Conservation (phyloP, 441 rosid species). For the Codiaeum variegatum region DNA sequence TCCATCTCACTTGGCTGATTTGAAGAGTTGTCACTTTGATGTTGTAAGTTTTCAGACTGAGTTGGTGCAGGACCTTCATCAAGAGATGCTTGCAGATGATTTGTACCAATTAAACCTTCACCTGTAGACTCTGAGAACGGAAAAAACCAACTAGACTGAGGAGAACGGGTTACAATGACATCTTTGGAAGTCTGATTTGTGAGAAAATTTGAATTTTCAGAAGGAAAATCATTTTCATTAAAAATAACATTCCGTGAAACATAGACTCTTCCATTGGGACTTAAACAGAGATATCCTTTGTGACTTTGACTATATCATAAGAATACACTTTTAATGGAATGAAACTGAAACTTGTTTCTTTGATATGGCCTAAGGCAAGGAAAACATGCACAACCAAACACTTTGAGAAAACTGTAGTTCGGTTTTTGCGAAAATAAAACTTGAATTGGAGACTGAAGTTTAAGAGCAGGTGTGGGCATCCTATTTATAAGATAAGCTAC, state of each 20-base stretch:
- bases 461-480: too few relatives aligned
- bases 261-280: neutral
- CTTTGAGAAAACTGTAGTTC: too few relatives aligned
- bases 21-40: too few relatives aligned
- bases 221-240: neutral
- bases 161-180: neutral
- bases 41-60: neutral
- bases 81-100: conserved; percentile 1
- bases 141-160: neutral
- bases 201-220: too few relatives aligned
- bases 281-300: neutral
- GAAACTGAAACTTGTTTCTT: too few relatives aligned
- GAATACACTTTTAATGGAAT: neutral
- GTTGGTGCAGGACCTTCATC: conserved; percentile 2
- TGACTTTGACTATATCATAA: neutral
- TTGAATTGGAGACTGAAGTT: too few relatives aligned
- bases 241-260: neutral
- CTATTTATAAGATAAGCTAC: too few relatives aligned
- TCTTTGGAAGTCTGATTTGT: neutral
- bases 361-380: too few relatives aligned
- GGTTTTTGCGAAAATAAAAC: too few relatives aligned
- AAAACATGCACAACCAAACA: too few relatives aligned
- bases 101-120: too few relatives aligned
- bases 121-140: too few relatives aligned
- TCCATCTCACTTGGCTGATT: conserved; percentile 3